A percentile compares a stretch with the other conserved stretches of the same genome.
These are phyloP conservation scores for Ganoderma meredithae DNA, from an alignment of 1,284 basidiomycete species.

Conservation along the genomic window DNA sequence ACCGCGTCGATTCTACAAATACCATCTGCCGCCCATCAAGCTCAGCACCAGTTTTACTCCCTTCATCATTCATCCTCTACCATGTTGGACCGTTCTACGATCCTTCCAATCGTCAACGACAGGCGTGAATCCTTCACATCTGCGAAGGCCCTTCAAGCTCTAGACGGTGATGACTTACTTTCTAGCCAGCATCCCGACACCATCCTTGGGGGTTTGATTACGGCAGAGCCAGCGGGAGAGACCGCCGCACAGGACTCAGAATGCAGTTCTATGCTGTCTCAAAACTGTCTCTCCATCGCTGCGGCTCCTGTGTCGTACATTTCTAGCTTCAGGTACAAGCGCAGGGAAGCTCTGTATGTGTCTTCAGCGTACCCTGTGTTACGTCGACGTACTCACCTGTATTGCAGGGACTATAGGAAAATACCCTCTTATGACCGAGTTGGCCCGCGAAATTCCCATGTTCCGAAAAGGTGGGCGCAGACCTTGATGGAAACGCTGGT, in stretches of 20 bases:
- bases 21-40: neutral
- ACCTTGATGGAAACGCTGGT: neutral
- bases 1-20: neutral
- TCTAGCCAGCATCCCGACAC: neutral
- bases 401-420: neutral
- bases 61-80: neutral
- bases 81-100: neutral
- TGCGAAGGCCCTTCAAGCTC: neutral
- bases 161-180: neutral
- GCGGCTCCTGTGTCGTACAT: slow-evolving; percentile 3
- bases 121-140: neutral
- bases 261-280: neutral
- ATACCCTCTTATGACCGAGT: neutral
- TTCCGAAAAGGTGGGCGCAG: neutral
- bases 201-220: neutral
- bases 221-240: slow-evolving; percentile 8
- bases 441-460: neutral
- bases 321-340: neutral
- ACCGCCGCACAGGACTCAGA: neutral
- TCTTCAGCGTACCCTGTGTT: neutral
- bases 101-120: neutral
- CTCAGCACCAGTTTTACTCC: neutral
- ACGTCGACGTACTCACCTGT: neutral
- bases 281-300: neutral
- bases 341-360: neutral